A percentile compares a stretch with the other conserved stretches of the same genome.
Evolutionary conservation across 768 basidiomycete species (phyloP).

Genomic region (Russula compacta): DNA sequence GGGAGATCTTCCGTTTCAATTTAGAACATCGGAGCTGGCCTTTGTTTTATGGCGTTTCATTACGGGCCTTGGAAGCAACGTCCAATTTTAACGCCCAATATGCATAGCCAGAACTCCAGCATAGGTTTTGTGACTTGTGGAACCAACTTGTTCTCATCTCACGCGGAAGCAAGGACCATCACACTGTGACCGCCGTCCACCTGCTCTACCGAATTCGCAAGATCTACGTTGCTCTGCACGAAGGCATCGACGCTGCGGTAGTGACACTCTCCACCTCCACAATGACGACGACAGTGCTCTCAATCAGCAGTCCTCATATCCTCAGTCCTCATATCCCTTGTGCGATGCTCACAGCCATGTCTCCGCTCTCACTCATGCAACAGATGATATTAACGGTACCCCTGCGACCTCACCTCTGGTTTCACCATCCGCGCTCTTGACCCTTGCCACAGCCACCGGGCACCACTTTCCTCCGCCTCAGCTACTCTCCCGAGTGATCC

Average conservation of each 20-base stretch:
- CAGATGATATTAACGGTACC: not conserved
- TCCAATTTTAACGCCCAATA: not conserved
- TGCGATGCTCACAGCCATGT: not conserved
- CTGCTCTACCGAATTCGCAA: not conserved
- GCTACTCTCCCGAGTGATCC: not conserved
- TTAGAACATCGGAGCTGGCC: not conserved
- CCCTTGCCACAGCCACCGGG: not conserved
- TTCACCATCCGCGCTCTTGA: not conserved
- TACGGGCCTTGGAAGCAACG: not conserved
- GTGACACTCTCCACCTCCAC: not conserved
- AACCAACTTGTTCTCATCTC: not conserved
- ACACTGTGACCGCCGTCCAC: not conserved
- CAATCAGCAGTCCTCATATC: not conserved
- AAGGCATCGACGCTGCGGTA: not conserved
- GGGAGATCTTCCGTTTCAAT: not conserved
- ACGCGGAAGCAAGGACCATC: not conserved
- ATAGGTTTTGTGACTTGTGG: not conserved
- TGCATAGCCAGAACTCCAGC: not conserved
- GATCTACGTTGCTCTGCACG: not conserved
- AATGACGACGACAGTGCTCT: not conserved
- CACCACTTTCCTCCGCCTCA: not conserved
- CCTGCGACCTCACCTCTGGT: not conserved
- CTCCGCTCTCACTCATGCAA: not conserved
- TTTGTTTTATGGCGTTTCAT: not conserved
- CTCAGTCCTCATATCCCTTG: conserved; percentile 2